phyloP scores from a whole-genome alignment of 805 yeast genomes.

The Schizosaccharomyces lindneri region DNA sequence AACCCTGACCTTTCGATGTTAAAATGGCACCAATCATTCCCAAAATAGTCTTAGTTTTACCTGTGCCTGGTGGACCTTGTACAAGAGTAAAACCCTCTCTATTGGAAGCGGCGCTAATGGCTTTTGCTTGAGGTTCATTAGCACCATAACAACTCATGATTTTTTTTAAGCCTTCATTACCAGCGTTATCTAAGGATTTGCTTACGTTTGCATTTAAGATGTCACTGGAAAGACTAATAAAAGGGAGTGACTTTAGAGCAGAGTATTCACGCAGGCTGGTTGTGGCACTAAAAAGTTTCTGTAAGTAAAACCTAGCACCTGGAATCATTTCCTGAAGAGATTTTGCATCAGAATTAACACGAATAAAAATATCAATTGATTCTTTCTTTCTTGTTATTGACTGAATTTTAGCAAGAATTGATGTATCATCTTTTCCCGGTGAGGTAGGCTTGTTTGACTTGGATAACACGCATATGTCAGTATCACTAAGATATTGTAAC shows the following conservation, averaged over 20 bases:
- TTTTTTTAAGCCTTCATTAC: constrained; percentile 4
- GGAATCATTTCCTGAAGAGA: constrained; percentile 35
- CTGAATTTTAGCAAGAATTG: constrained; percentile 60
- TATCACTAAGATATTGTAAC: constrained; percentile 37
- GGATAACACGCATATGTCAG: constrained; percentile 29
- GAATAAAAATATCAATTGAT: constrained; percentile 44
- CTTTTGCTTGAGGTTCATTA: constrained; percentile 75
- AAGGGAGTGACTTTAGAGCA: constrained; percentile 56
- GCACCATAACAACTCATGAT: constrained; percentile 21
- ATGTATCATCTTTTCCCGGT: constrained; percentile 10
- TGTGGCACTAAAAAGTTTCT: constrained; percentile 56
- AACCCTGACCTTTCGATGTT: constrained; percentile 25
- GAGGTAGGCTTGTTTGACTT: constrained; percentile 3
- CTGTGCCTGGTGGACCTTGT: constrained; percentile 94
- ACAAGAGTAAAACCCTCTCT: constrained; percentile 63
- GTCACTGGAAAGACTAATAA: constrained; percentile 44
- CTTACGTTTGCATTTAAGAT: constrained; percentile 31
- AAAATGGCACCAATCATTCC: constrained; percentile 31
- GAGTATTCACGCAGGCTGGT: constrained; percentile 85
- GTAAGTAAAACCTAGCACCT: constrained; percentile 34
- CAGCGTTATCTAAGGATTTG: no score
- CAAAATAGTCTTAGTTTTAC: constrained; percentile 88
- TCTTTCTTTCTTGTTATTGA: constrained; percentile 37
- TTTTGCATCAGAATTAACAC: constrained; percentile 27
- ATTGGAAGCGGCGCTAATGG: constrained; percentile 48